Evolutionary conservation across 371 early-diverging fungal species (phyloP), one percentile per base, ranked within the genome.

Genomic region (Haplosporangium sp.): DNA sequence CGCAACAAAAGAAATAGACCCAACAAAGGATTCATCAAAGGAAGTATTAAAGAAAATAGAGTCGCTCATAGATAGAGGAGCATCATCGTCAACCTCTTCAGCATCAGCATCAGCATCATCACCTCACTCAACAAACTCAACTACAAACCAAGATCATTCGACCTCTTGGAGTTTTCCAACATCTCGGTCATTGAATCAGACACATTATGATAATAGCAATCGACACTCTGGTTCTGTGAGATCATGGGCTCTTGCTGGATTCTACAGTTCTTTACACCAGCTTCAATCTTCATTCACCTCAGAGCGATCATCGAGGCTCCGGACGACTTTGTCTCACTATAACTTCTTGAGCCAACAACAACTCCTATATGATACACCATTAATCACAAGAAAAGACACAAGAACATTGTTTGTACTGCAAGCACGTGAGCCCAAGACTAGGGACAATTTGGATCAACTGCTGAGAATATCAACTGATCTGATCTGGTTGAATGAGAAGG

Each of bases 401-500:
- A 58, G 81, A 48, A 44, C 65, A 1, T 38, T 79, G 42, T 74
- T 74, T 35, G 44, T 79, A 6, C 27, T 68, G 4, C 74, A 68
- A 17, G 69, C 68, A 10, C 50, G 66, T 15, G 60, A 71, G 34
- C 65, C 60, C 57, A 79, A 79, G 62, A 71, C 68, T 3, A 20
- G 44, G 9, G 10, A 15, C n/a, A 74, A 79, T 34, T 47, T 74
- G 44, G 65, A 71, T 19, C 71, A 71, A 35, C 35, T 79, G 19
- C 56, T 79, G 20, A 56, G 57, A 63, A 70, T 79, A 9, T 69
- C 81, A 4, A 42, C 52, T 44, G 81, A 79, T 45, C 37, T 79
- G 58, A 74, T 79, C 27, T 79, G 75, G 81, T 58, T 79, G 38
- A 62, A 78, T 19, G 69, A 69, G 44, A 79, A 74, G 66, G 75